Evolutionary conservation across 257 asterid genomes (phyloP).

Genomic region (Ocimum tenuiflorum): DNA sequence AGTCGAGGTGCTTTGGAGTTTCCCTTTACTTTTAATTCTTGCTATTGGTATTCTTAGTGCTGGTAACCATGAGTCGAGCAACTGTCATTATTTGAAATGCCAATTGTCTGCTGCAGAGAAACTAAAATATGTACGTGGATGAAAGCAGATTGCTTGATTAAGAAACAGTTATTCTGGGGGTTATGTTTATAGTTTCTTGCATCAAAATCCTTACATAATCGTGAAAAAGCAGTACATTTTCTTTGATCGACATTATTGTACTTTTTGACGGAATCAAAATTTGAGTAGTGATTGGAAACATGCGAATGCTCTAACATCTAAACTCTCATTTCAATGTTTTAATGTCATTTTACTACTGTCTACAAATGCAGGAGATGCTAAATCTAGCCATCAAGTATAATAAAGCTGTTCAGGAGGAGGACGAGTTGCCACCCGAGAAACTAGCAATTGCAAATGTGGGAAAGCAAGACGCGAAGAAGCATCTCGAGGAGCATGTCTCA

Average conservation of each 20-base stretch:
- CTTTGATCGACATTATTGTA: background rate
- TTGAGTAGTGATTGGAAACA: background rate
- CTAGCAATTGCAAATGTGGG: constrained; percentile 82
- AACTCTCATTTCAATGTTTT: background rate
- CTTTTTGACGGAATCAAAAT: background rate
- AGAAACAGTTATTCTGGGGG: background rate
- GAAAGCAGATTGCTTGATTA: background rate
- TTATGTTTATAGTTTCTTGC: background rate
- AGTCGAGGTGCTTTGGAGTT: constrained; percentile 48
- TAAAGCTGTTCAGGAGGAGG: constrained; percentile 95
- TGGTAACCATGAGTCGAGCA: background rate
- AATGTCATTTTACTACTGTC: background rate
- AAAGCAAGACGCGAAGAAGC: constrained; percentile 79
- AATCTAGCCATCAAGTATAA: constrained; percentile 69
- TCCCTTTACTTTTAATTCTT: background rate
- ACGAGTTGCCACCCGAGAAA: constrained; percentile 72
- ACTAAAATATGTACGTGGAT: background rate
- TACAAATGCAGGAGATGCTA: constrained; percentile 84
- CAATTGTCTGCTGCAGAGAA: background rate
- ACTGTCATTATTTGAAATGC: background rate
- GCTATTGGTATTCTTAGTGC: background rate
- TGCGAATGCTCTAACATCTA: background rate
- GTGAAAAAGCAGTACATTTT: background rate
- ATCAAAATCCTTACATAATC: background rate
- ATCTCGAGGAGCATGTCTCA: constrained; percentile 81